Base-by-base conservation (phyloP, 768 basidiomycete genomes). In the Suillus variegatus region DNA sequence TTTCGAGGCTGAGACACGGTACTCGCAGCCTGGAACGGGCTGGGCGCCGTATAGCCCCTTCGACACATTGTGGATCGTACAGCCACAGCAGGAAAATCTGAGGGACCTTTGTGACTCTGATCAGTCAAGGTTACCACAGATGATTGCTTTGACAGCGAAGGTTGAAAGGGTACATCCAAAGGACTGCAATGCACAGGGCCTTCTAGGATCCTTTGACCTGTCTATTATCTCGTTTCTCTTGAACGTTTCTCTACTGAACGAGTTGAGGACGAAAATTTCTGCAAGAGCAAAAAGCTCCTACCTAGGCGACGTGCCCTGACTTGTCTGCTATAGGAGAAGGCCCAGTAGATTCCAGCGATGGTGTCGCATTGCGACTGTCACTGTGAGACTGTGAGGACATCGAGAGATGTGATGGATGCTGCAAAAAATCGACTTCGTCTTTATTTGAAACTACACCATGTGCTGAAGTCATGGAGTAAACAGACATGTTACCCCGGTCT, bases 331-430 rank as follows among this genome's bases (percentile, higher is more conserved):
- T 32, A 55, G 60, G 22, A 36, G 66, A 65, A 13, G 47, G 28
- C 61, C 54, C 65, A 54, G 32, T 18, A 18, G n/a, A 47, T 6
- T 62, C 61, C 12, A 56, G 22, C 6, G 57, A 65, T 10, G 55
- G 6, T 14, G 57, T 38, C 22, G 35, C 51, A 28, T 62, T 35
- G 49, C 7, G 7, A 55, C 63, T 41, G 55, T 67, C 65, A 38
- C 14, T 49, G 20, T 84, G 80, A 16, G 86, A 86, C 46, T 83
- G 80, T 13, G 87, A 85, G 7, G 87, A 88, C 4, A 85, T 84
- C 6, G 87, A 88, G 25, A 82, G 82, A 71, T 85, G 86, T 0
- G 88, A 89, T 14, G 78, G 74, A 63, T 86, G 80, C 69, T 83
- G 81, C 62, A 76, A 74, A 35, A 75, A 64, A n/a, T 73, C 61